These are phyloP conservation scores for Aspergillus asperescens DNA, from an alignment of 495 filamentous ascomycete genomes.

Conservation along the genomic window DNA sequence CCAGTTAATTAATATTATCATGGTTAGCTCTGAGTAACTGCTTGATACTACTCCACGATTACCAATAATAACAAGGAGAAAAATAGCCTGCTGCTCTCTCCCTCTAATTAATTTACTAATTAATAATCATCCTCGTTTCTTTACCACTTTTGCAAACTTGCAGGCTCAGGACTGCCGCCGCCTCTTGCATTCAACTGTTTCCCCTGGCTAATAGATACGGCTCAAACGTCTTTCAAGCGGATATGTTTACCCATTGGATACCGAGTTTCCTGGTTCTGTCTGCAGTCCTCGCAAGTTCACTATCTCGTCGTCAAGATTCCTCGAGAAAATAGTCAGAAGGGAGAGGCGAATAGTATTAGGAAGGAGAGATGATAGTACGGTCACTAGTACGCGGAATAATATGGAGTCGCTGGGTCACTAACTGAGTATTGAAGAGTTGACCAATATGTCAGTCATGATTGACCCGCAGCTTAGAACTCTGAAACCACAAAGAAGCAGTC, in stretches of 20 bases:
- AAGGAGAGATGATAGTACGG: conserved; percentile 20
- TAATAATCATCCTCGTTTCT: conserved; percentile 5
- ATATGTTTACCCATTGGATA: conserved; percentile 8
- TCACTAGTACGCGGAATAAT: conserved; percentile 16
- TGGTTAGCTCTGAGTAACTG: neutral
- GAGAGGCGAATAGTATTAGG: conserved; percentile 22
- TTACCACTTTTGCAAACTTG: conserved; percentile 15
- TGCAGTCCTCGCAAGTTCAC: neutral
- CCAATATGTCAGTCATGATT: neutral
- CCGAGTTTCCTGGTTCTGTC: neutral
- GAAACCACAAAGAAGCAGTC: too few species aligned
- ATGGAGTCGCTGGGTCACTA: too few species aligned
- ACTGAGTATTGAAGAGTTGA: too few species aligned
- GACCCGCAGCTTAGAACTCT: neutral
- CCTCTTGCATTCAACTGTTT: neutral
- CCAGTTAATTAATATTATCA: too few species aligned
- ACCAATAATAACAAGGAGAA: conserved; percentile 10
- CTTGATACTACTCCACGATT: neutral
- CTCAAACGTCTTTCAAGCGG: neutral
- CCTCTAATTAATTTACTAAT: conserved; percentile 7
- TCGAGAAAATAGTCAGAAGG: conserved; percentile 12
- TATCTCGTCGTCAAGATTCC: neutral
- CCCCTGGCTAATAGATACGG: too few species aligned
- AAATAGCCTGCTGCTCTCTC: neutral
- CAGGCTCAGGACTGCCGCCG: conserved; percentile 4